Conservation (phyloP, 495 filamentous ascomycete genomes). For the Xylaria venustula region DNA sequence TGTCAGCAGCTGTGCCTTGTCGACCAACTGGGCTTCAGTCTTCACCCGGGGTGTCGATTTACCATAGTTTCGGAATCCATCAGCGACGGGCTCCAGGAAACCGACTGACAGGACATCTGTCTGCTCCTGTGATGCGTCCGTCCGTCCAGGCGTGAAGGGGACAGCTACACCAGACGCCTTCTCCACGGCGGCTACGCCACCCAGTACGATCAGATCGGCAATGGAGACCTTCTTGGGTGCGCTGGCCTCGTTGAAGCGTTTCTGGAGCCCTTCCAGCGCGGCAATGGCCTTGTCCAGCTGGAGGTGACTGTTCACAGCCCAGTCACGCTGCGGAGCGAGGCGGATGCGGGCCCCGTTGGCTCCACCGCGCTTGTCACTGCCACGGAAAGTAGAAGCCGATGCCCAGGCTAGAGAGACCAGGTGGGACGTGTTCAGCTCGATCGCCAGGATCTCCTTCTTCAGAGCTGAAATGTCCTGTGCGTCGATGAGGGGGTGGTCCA, state of each 20-base stretch:
- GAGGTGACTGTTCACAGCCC: constrained; percentile 65
- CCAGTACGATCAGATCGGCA: constrained; percentile 71
- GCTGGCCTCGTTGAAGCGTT: constrained; percentile 54
- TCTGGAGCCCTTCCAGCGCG: constrained; percentile 60
- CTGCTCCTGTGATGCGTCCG: constrained; percentile 56
- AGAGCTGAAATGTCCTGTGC: constrained; percentile 56
- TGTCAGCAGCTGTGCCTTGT: constrained; percentile 64
- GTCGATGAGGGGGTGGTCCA: constrained; percentile 55
- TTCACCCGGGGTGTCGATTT: constrained; percentile 54
- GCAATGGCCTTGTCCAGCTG: constrained; percentile 56
- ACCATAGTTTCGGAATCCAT: constrained; percentile 77
- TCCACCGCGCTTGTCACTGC: constrained; percentile 72
- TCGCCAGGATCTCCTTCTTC: constrained; percentile 62
- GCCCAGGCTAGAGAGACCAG: constrained; percentile 66
- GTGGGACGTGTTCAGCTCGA: constrained; percentile 53
- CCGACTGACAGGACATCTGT: constrained; percentile 62
- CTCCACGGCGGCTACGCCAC: constrained; percentile 65
- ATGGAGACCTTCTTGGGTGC: constrained; percentile 67
- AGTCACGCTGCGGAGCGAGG: constrained; percentile 64
- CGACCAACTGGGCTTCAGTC: constrained; percentile 65
- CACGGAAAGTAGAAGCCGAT: constrained; percentile 70
- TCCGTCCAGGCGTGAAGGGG: constrained; percentile 50
- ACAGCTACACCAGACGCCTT: constrained; percentile 56
- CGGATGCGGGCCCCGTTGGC: constrained; percentile 74
- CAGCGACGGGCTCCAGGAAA: constrained; percentile 59